Evolutionary conservation across 2,329 filamentous ascomycete genomes (phyloP), one percentile per base, ranked within the genome.

Genomic region (Hypoxylon sp.): DNA sequence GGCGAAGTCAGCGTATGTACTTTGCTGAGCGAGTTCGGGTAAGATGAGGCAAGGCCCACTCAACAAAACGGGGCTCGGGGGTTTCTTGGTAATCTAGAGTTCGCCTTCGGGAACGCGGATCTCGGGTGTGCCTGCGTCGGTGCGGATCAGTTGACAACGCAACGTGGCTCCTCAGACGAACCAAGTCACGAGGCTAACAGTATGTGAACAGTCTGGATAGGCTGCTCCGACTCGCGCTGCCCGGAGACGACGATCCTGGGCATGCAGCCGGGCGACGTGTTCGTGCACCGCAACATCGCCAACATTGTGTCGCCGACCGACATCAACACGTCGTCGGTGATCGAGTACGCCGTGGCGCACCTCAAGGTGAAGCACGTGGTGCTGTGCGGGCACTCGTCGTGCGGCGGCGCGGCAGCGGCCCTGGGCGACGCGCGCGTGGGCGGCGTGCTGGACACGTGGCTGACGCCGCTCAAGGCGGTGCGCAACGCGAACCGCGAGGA

Each of bases 261-360:
- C 69, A 82, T 92, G 56, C 83, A 91, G 69, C 90, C 91, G 2
- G 91, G 92, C 57, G 91, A 96, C 68, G 87, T 96, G 66, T 96
- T 96, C 74, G 89, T 92, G 48, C 91, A 96, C 80, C 89, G 92
- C 72, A 96, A 96, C 79, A 93, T 96, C 73, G 91, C 90, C 75
- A 96, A 96, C 78, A 85, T 94, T 70, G 78, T 96, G 62, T 86
- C 87, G 55, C 79, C 87, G 17, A 87, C 86, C 67, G 92, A 96
- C 73, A 83, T 94, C 73, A 91, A 86, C 77, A 87, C 87, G 27
- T 82, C 86, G 9, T 84, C 86, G 52, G 91, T 94, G 41, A 88
- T 96, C 71, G 88, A 94, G 71, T 96, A 88, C 72, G 89, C 91
- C 38, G 90, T 96, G 57, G 79, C 77, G 55, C 81, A 90, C 71